Evolutionary conservation across 108 stramenopile species (phyloP).

Genomic region (Schizochytrium sp.): DNA sequence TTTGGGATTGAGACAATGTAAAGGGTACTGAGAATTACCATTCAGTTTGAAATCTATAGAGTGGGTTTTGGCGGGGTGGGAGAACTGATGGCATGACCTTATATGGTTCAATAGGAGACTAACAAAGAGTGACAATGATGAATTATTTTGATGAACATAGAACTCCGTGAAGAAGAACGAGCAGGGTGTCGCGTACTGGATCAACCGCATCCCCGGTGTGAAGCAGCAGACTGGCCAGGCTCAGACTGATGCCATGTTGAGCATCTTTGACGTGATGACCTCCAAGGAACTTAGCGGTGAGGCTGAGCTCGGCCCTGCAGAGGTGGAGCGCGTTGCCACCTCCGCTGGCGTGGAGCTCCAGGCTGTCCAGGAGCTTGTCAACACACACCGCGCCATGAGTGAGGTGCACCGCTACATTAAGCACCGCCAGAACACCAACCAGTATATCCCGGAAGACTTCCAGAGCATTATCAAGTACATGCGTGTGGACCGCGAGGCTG

Average conservation of each 20-base stretch:
- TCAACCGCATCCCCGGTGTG: not conserved
- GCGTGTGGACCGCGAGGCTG: slow-evolving; percentile 22
- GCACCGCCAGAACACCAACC: slow-evolving; percentile 3
- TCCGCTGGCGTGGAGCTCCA: slow-evolving; percentile 15
- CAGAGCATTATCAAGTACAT: not conserved
- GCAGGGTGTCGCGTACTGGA: not conserved
- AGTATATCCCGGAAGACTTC: not conserved
- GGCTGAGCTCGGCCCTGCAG: not conserved
- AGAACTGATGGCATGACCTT: not conserved
- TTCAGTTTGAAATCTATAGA: too few relatives aligned
- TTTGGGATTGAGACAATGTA: too few relatives aligned
- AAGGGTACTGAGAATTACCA: too few relatives aligned
- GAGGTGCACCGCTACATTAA: slow-evolving; percentile 12
- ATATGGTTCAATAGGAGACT: not conserved
- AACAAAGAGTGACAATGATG: not conserved
- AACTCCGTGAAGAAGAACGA: slow-evolving; percentile 4
- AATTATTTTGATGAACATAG: not conserved
- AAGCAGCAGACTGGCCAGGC: not conserved
- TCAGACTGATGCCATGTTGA: slow-evolving; percentile 5
- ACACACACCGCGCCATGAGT: not conserved
- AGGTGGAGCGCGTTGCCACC: slow-evolving; percentile 21
- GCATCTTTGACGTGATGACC: slow-evolving; percentile 25
- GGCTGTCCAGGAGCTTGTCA: slow-evolving; percentile 12
- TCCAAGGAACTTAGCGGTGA: slow-evolving; percentile 12
- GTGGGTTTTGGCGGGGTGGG: not conserved